Conservation (phyloP, 1,284 basidiomycete species). For the Sporisorium exsertum region DNA sequence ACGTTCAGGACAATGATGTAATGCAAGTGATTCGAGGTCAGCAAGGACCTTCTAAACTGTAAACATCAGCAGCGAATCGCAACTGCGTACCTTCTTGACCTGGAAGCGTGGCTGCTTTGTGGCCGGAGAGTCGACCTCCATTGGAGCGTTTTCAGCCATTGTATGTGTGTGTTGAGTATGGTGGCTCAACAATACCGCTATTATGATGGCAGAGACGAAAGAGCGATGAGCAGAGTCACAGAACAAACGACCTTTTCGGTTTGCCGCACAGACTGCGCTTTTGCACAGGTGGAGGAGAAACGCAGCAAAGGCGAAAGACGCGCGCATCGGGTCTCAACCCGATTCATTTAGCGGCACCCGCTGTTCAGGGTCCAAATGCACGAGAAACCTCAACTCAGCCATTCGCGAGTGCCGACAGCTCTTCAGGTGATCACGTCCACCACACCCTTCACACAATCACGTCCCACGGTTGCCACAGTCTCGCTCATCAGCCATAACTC, state of each 20-base stretch:
- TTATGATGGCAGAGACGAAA: constrained; percentile 6
- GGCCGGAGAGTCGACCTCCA: constrained; percentile 59
- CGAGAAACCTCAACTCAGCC: constrained; percentile 6
- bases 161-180: not conserved
- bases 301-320: no score
- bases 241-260: constrained; percentile 7
- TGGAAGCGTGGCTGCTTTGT: constrained; percentile 65
- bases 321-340: constrained; percentile 10
- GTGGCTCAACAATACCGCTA: not conserved
- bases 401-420: not conserved
- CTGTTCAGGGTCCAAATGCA: constrained; percentile 18
- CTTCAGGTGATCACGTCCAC: constrained; percentile 2
- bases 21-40: constrained; percentile 8
- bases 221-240: constrained; percentile 9
- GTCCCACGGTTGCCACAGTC: not conserved
- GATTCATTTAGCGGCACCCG: not conserved
- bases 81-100: constrained; percentile 64
- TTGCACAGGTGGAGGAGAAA: constrained; percentile 20
- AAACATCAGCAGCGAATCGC: not conserved
- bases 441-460: not conserved
- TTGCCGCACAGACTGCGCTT: constrained; percentile 3
- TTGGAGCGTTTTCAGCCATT: constrained; percentile 49
- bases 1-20: no score
- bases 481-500: not conserved
- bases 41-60: not conserved